Evolutionary conservation across 208 protist genomes (phyloP), one percentile per base, ranked within the genome.

Genomic region (Lotmaria passim): DNA sequence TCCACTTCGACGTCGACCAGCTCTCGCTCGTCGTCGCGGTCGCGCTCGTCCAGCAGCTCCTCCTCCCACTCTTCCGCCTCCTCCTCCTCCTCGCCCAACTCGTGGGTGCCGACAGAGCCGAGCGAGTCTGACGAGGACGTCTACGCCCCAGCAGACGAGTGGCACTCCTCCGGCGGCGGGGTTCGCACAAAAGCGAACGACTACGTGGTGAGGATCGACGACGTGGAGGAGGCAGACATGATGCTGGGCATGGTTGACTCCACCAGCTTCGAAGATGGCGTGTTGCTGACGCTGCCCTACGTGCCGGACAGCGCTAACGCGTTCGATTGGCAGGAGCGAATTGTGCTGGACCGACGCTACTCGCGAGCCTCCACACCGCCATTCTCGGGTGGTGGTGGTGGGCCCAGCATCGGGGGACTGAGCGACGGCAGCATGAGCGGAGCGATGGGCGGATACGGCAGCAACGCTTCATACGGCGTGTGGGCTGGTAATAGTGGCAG

Each of bases 141-240:
- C 6, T 69, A 82, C 56, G 61, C 70, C 3, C 67, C 76, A 14
- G 65, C 72, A 5, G 58, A 71, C 19, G 60, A 78, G 43, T 73
- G 62, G 67, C 71, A 68, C 36, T 48, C 66, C 30, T 68, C 48
- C 21, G 51, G 61, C 38, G 56, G 62, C 58, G 62, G 55, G 14
- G 63, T 71, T 14, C 76, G 73, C 46, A 74, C 60, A 15, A 66
- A 61, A 17, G 60, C 62, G 10, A 72, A 53, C 38, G 89, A 96
- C 63, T 94, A 87, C 56, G 78, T 95, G 39, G 81, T 96, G 19
- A 88, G 84, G 51, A 93, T 96, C 58, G 89, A 96, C 60, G 92
- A 96, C 68, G 86, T 88, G 52, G 92, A 96, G 59, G 92, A 96
- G 62, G 92, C 89, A 44, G 92, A 93, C 38, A 84, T 94, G 83